phyloP scores from a whole-genome alignment of 805 yeast genomes.

The Wickerhamiella bombiphila region DNA sequence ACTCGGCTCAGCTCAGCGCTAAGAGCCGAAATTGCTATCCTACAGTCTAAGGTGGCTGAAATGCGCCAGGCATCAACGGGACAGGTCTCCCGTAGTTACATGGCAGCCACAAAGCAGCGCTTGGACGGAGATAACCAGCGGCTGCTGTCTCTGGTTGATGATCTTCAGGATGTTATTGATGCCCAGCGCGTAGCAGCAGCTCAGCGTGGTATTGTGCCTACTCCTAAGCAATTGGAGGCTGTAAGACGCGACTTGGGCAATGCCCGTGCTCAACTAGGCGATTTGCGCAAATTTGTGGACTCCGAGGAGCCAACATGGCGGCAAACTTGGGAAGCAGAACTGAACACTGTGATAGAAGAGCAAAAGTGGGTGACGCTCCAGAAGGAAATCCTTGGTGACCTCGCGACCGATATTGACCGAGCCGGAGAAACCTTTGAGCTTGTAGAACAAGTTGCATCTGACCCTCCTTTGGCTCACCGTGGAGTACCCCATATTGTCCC shows the following conservation, averaged over 20 bases:
- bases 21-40: slow-evolving; percentile 29
- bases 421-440: slow-evolving; percentile 71
- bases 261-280: slow-evolving; percentile 39
- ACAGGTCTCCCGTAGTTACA: slow-evolving; percentile 33
- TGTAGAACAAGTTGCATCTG: slow-evolving; percentile 37
- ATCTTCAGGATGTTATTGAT: slow-evolving; percentile 81
- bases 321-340: slow-evolving; percentile 78
- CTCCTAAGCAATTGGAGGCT: slow-evolving; percentile 52
- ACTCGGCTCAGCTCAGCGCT: slow-evolving; percentile 29
- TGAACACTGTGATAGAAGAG: slow-evolving; percentile 82
- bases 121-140: slow-evolving; percentile 65
- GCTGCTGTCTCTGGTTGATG: slow-evolving; percentile 70
- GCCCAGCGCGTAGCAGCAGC: slow-evolving; percentile 83
- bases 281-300: slow-evolving; percentile 45
- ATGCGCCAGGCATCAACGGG: slow-evolving; percentile 16
- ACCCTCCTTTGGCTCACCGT: neutral
- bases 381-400: slow-evolving; percentile 67
- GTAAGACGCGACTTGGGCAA: slow-evolving; percentile 49
- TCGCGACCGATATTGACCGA: slow-evolving; percentile 65
- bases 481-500: slow-evolving; percentile 12
- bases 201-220: slow-evolving; percentile 71
- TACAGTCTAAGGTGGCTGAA: slow-evolving; percentile 38
- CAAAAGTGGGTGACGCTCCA: slow-evolving; percentile 85
- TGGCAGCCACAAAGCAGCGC: slow-evolving; percentile 60
- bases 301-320: slow-evolving; percentile 78